Conservation (phyloP, 1,284 basidiomycete species). For the Ustilago nuda region DNA sequence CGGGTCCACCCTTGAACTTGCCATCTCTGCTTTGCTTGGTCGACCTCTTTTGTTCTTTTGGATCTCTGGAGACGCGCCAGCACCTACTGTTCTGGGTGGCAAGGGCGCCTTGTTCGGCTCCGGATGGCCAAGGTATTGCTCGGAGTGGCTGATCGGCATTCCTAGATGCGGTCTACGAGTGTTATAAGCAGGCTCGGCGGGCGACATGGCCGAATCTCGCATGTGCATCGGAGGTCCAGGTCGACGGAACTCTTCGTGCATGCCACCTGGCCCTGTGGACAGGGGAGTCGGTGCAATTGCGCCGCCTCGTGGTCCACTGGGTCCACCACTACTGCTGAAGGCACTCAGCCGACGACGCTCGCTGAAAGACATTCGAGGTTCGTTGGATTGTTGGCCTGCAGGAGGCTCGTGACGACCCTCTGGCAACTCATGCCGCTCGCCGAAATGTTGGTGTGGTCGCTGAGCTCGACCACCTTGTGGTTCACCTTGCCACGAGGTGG, state of each 20-base stretch:
- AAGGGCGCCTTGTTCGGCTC: conserved; percentile 20
- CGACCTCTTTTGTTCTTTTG: conserved; percentile 46
- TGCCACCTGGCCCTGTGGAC: conserved; percentile 7
- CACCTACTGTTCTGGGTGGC: conserved; percentile 20
- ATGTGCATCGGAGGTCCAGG: conserved; percentile 21
- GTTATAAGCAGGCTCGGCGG: conserved; percentile 23
- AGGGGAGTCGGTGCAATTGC: conserved; percentile 1
- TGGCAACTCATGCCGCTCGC: conserved; percentile 9
- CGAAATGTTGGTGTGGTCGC: conserved; percentile 3
- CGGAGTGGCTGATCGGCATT: conserved; percentile 18
- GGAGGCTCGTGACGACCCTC: conserved; percentile 23
- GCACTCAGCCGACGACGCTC: conserved; percentile 27
- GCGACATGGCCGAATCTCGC: conserved; percentile 30
- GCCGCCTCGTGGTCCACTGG: conserved; percentile 9
- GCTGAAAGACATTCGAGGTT: conserved; percentile 11
- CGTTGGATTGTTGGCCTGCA: conserved; percentile 1
- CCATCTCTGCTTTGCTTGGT: conserved; percentile 44
- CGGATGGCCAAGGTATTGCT: conserved; percentile 15
- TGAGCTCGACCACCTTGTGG: conserved; percentile 11
- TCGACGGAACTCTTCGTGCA: conserved; percentile 39
- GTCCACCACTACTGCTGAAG: conserved; percentile 9
- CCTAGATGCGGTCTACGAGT: conserved; percentile 22
- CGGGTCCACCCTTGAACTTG: conserved; percentile 14
- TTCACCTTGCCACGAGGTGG: conserved; percentile 29
- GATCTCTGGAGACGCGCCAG: conserved; percentile 18